Conservation (phyloP, 768 basidiomycete species). For the Favolaschia claudopus region DNA sequence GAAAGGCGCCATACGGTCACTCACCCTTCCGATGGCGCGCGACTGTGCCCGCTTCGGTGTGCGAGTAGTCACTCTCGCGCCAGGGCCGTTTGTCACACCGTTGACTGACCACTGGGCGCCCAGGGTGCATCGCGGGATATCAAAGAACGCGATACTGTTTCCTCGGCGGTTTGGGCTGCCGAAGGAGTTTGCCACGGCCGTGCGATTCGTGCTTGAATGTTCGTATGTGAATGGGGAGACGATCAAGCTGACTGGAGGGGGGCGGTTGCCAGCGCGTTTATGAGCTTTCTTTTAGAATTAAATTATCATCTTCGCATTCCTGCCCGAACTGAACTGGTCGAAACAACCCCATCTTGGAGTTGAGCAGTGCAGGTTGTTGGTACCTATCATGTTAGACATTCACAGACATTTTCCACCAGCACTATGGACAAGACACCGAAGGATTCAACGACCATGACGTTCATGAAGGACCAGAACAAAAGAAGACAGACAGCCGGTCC, state of each 20-base stretch:
- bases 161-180: constrained; percentile 44
- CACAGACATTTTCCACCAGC: too few species aligned
- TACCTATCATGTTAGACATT: too few species aligned
- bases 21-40: constrained; percentile 50
- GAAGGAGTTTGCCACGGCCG: constrained; percentile 41
- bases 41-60: constrained; percentile 45
- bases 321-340: too few species aligned
- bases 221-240: constrained; percentile 43
- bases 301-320: neutral
- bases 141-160: constrained; percentile 34
- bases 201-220: constrained; percentile 40
- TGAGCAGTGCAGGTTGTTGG: too few species aligned
- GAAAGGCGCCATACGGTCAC: constrained; percentile 47
- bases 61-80: constrained; percentile 48
- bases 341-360: too few species aligned
- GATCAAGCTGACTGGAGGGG: constrained; percentile 30
- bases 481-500: too few species aligned
- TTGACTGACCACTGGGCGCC: constrained; percentile 35
- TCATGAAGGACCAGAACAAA: too few species aligned
- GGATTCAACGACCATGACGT: too few species aligned
- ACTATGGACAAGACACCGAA: too few species aligned
- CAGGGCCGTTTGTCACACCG: constrained; percentile 43
- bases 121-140: constrained; percentile 27
- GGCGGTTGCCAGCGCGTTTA: constrained; percentile 27
- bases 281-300: neutral